These are phyloP conservation scores for Apiospora saccharicola DNA, from an alignment of 2,329 filamentous ascomycete species.

Conservation along the genomic window DNA sequence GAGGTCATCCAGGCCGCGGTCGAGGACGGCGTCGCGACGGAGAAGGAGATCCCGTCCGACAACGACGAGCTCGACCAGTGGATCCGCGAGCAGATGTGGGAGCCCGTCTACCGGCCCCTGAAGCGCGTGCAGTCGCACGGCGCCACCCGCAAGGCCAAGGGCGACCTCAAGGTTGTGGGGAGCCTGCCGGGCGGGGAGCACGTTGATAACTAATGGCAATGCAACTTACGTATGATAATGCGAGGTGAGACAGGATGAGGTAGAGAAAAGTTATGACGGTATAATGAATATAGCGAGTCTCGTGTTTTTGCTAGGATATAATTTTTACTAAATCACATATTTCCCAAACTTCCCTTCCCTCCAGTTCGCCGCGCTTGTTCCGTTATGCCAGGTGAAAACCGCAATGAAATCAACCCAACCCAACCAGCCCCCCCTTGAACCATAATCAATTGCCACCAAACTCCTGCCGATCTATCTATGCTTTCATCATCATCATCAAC, in stretches of 20 bases:
- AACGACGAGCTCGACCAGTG: slow-evolving; percentile 69
- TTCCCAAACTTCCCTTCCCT: not conserved
- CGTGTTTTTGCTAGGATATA: not conserved
- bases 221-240: too few species aligned
- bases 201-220: not conserved
- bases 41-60: slow-evolving; percentile 67
- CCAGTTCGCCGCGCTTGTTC: not conserved
- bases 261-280: not conserved
- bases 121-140: slow-evolving; percentile 59
- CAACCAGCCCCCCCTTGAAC: too few species aligned
- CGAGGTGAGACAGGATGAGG: too few species aligned
- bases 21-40: slow-evolving; percentile 71
- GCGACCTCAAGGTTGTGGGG: slow-evolving; percentile 60
- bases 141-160: slow-evolving; percentile 66
- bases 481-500: not conserved
- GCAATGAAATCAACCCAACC: not conserved
- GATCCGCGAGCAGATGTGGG: slow-evolving; percentile 84
- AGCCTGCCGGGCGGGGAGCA: slow-evolving; percentile 36
- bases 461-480: too few species aligned
- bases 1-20: slow-evolving; percentile 77
- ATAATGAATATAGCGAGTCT: not conserved
- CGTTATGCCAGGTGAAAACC: not conserved
- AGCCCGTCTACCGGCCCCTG: slow-evolving; percentile 71
- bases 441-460: too few species aligned
- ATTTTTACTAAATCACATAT: not conserved